phyloP scores from a whole-genome alignment of 345 rosid genomes.

The Xanthoceras sorbifolium region DNA sequence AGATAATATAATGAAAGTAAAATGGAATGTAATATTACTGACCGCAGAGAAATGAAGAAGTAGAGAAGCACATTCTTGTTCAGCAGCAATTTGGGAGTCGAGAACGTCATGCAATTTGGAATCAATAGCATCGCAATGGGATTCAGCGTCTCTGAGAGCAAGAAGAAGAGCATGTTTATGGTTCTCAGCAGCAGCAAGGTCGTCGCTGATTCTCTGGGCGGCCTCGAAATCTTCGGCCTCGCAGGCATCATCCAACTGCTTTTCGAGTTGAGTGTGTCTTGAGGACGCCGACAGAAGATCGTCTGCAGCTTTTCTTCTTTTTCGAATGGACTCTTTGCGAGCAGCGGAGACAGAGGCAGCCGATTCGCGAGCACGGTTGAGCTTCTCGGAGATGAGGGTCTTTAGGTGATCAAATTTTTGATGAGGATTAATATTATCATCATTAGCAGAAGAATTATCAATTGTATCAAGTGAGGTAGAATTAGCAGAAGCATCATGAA shows the following conservation, averaged over 20 bases:
- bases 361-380: slow-evolving; percentile 45
- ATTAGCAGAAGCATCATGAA: slow-evolving; percentile 3
- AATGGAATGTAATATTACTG: slow-evolving; percentile 17
- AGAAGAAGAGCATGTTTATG: slow-evolving; percentile 46
- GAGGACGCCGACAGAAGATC: slow-evolving; percentile 54
- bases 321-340: slow-evolving; percentile 60
- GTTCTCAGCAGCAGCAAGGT: slow-evolving; percentile 59
- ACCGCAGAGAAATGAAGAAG: slow-evolving; percentile 61
- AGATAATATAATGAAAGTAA: background rate
- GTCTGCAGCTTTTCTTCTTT: slow-evolving; percentile 66
- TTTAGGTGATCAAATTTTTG: slow-evolving; percentile 42
- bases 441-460: background rate
- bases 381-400: slow-evolving; percentile 52
- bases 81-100: slow-evolving; percentile 60
- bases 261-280: slow-evolving; percentile 55
- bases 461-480: background rate
- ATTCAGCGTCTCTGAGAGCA: slow-evolving; percentile 61
- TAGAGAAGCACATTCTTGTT: slow-evolving; percentile 69
- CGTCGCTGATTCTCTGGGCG: slow-evolving; percentile 76
- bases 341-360: slow-evolving; percentile 56
- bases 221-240: slow-evolving; percentile 87
- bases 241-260: slow-evolving; percentile 72
- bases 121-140: slow-evolving; percentile 62
- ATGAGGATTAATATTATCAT: background rate
- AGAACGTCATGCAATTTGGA: slow-evolving; percentile 63